Evolutionary conservation across 2,329 filamentous ascomycete genomes (phyloP).

Genomic region (Arachnomyces sp.): DNA sequence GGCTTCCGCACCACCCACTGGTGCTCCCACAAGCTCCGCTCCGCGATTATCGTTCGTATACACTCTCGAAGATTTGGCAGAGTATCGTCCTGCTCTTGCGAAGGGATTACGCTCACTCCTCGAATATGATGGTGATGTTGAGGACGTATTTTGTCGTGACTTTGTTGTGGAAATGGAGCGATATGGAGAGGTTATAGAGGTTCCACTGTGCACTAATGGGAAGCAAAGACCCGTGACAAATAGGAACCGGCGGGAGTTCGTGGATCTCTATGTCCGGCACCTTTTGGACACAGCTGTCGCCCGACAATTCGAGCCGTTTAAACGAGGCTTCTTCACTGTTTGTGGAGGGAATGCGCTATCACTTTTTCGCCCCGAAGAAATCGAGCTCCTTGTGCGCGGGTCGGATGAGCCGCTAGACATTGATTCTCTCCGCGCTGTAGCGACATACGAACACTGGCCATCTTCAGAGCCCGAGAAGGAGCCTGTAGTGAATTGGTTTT

Average conservation of each 20-base stretch:
- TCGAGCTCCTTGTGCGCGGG: constrained; percentile 77
- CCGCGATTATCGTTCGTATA: constrained; percentile 58
- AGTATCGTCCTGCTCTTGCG: constrained; percentile 70
- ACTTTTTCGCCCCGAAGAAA: constrained; percentile 83
- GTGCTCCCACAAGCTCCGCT: constrained; percentile 49
- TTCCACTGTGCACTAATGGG: constrained; percentile 68
- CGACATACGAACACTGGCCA: constrained; percentile 75
- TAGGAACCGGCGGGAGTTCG: constrained; percentile 73
- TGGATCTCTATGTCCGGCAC: constrained; percentile 75
- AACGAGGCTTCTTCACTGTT: constrained; percentile 86
- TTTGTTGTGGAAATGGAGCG: constrained; percentile 71
- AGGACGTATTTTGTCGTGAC: constrained; percentile 70
- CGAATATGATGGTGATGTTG: constrained; percentile 77
- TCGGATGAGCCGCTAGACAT: constrained; percentile 81
- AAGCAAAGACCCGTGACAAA: constrained; percentile 74
- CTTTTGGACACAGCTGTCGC: constrained; percentile 69
- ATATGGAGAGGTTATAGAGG: constrained; percentile 60
- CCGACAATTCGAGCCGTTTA: constrained; percentile 87
- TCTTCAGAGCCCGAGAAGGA: constrained; percentile 48
- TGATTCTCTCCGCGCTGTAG: constrained; percentile 64
- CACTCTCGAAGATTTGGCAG: constrained; percentile 72
- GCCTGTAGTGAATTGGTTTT: constrained; percentile 75
- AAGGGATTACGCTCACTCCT: constrained; percentile 67
- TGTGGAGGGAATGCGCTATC: constrained; percentile 82
- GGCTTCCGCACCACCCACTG: constrained; percentile 61